These are phyloP conservation scores for Paraphaeosphaeria sporulosa DNA, from an alignment of 2,329 filamentous ascomycete species.

Conservation along the genomic window DNA sequence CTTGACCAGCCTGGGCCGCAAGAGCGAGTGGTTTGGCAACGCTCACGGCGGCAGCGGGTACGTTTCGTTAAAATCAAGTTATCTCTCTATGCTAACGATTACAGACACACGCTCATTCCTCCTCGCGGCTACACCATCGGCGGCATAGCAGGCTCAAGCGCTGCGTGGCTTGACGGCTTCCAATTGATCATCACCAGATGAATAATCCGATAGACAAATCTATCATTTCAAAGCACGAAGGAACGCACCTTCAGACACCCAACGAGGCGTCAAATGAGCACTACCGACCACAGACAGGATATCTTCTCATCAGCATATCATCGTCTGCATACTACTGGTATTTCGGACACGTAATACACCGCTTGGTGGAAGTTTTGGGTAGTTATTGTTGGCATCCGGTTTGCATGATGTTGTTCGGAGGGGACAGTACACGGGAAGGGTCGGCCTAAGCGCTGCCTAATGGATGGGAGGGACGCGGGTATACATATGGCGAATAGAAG, in stretches of 20 bases:
- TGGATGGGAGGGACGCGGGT: background rate
- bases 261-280: background rate
- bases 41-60: slow-evolving; percentile 81
- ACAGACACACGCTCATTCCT: slow-evolving; percentile 84
- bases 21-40: slow-evolving; percentile 86
- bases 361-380: slow-evolving; percentile 4
- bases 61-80: too few relatives aligned
- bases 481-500: background rate
- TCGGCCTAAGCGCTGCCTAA: background rate
- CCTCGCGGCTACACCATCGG: slow-evolving; percentile 89
- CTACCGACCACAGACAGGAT: background rate
- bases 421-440: background rate
- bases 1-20: slow-evolving; percentile 85
- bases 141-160: slow-evolving; percentile 84
- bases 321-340: slow-evolving; percentile 3
- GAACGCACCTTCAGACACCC: background rate
- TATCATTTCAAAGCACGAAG: background rate
- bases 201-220: slow-evolving; percentile 28
- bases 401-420: background rate
- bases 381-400: background rate
- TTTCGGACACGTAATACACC: background rate
- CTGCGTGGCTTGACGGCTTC: slow-evolving; percentile 83
- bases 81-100: slow-evolving; percentile 33
- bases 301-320: background rate
- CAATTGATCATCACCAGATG: slow-evolving; percentile 78